These are phyloP conservation scores for Excoecaria cochinchinensis DNA, from an alignment of 345 rosid genomes.

Conservation along the genomic window DNA sequence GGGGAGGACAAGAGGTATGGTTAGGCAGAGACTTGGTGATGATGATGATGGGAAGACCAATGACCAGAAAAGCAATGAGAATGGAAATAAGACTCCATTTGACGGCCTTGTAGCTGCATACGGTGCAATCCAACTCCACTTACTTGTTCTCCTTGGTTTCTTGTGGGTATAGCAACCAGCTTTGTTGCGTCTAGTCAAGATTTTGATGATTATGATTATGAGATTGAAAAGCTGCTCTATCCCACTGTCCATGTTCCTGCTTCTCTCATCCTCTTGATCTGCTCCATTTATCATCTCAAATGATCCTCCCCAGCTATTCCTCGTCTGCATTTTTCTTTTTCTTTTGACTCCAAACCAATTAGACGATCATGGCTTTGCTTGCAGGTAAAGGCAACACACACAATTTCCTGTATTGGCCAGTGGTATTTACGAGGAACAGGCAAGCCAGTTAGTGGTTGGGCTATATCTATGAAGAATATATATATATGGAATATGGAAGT, in stretches of 20 bases:
- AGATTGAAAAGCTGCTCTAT: constrained; percentile 80
- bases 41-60: constrained; percentile 74
- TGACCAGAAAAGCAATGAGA: constrained; percentile 49
- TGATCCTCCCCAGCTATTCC: constrained; percentile 90
- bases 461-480: too few species aligned
- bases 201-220: constrained; percentile 12
- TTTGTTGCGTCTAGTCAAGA: constrained; percentile 94
- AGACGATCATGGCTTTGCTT: too few species aligned
- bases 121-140: constrained; percentile 91
- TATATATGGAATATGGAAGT: too few species aligned
- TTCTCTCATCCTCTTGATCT: constrained; percentile 92
- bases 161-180: constrained; percentile 95
- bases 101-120: constrained; percentile 92
- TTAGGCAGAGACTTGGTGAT: constrained; percentile 33
- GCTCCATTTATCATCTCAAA: constrained; percentile 89
- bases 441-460: too few species aligned
- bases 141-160: constrained; percentile 91
- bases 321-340: constrained; percentile 45
- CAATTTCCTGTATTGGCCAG: too few species aligned
- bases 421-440: too few species aligned
- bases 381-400: too few species aligned
- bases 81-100: constrained; percentile 82
- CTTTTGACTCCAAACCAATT: too few species aligned
- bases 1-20: constrained; percentile 10
- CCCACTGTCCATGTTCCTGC: constrained; percentile 84